Base-by-base conservation (phyloP, 2,329 filamentous ascomycete genomes). In the Diaporthe longicolla region DNA sequence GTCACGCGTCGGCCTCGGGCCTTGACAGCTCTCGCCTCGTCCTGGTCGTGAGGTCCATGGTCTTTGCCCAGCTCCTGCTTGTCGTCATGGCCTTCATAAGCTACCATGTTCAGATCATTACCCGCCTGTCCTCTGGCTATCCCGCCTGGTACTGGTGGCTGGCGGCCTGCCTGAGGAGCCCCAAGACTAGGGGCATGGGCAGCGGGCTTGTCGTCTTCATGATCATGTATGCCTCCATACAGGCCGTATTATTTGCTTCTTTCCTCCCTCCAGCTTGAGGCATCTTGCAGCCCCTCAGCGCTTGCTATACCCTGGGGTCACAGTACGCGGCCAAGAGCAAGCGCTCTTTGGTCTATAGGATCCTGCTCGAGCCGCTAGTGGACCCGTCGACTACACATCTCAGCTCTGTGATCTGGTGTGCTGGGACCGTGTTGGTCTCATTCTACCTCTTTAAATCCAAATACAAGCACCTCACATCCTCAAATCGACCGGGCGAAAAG, bases 51-150 rank as follows among this genome's bases (percentile, higher is more conserved):
- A 83, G 83, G 37, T 89, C 89, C 29, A 85, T 98, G 75, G 94
- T 94, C 1, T 83, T 92, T 4, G 89, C 91, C 5, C 96, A 99
- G 82, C 82, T 93, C 1, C 73, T 95, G 4, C 86, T 99, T 24
- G 92, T 93, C 1, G 75, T 90, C 3, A 82, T 96, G 74, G 94
- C 95, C 26, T 83, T 95, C 26, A 94, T 92, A 17, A 94, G 86
- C 76, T 97, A 97, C 80, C 97, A 99, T 81, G 93, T 98, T 35
- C 97, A 99, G 83, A 97, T 99, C 78, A 93, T 98, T 79, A 97
- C 93, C 58, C 91, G 97, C 32, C 88, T 99, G 21, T 93, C 94
- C 1, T 98, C 95, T 0, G 96, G 92, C 0, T 98, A 96, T 82
- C 94, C 95, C 1, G 83, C 97, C 24, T 98, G 95, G 95, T 97